phyloP scores from a whole-genome alignment of 2,329 filamentous ascomycete species.

The Colletotrichum melonis region DNA sequence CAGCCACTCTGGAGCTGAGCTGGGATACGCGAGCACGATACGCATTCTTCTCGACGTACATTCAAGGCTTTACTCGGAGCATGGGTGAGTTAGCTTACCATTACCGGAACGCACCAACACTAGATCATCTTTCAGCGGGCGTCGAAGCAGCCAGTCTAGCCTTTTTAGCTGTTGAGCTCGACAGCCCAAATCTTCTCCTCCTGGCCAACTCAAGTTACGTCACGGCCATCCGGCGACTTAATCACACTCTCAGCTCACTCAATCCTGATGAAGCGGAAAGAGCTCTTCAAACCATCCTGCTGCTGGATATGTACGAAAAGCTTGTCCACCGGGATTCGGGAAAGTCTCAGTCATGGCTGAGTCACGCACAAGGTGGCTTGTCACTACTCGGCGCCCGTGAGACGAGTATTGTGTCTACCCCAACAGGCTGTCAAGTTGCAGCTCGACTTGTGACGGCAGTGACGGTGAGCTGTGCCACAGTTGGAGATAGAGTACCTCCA shows the following conservation, averaged over 20 bases:
- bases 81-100: conserved; percentile 37
- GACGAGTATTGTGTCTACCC: conserved; percentile 1
- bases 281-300: conserved; percentile 39
- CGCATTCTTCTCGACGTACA: conserved; percentile 40
- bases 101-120: conserved; percentile 23
- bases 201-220: conserved; percentile 24
- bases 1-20: conserved; percentile 12
- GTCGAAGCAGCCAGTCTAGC: conserved; percentile 41
- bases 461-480: conserved; percentile 14
- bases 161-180: conserved; percentile 35
- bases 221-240: conserved; percentile 1
- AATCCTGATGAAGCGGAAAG: conserved; percentile 26
- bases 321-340: conserved; percentile 36
- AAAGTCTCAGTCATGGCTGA: conserved; percentile 33
- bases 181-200: conserved; percentile 7
- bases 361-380: conserved; percentile 39
- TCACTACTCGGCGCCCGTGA: conserved; percentile 26
- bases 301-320: conserved; percentile 44
- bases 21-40: conserved; percentile 38
- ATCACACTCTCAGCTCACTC: not conserved
- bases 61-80: conserved; percentile 38
- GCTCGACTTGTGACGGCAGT: conserved; percentile 20
- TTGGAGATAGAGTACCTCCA: not conserved
- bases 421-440: conserved; percentile 4
- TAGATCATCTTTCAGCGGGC: conserved; percentile 37